Evolutionary conservation across 345 rosid species (phyloP), one percentile per base, ranked within the genome.

Genomic region (Gossypium sturtianum): DNA sequence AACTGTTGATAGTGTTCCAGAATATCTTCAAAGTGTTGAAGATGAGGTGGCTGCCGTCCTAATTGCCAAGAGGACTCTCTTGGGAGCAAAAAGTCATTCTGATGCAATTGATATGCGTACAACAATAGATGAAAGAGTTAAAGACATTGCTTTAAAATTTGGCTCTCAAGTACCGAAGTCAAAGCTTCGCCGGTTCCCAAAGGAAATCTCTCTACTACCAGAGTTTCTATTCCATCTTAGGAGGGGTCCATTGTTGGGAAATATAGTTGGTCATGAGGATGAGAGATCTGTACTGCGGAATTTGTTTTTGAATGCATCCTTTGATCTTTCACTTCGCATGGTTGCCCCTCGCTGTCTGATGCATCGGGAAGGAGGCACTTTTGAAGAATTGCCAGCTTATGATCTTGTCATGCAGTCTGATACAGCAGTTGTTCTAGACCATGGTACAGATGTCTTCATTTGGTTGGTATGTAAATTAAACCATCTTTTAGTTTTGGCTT

Each of bases 301-400:
- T 83, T 72, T 93, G 86, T 93, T 93, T 87, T 82, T 96, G 49
- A 91, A 91, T 68, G 95, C 97, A 61, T 96, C 97, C 19, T 93
- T 90, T 80, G 97, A 90, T 83, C 91, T 96, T 59, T 91, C 99
- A 3, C 90, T 93, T 44, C 91, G 93, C 61, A 96, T 96, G 99
- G 87, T 96, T 7, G 95, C 94, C 7, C 98, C 99, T 38, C 97
- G 91, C 68, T 89, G 97, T 78, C 81, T 96, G 69, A 91, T 96
- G 98, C 98, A 96, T 79, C 89, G 89, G 66, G 97, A 90, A 88
- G 98, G 97, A 11, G 99, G 98, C 27, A 93, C 94, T 38, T 96
- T 96, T 74, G 99, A 96, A 83, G 99, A 96, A 81, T 70, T 93
- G 72, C 96, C 96, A 8, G 93, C 97, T 27, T 87, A 93, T 86